A percentile compares a stretch with the other conserved stretches of the same genome.
Evolutionary conservation across 306 rosid species (phyloP).

Genomic region (Rosa multiflora): DNA sequence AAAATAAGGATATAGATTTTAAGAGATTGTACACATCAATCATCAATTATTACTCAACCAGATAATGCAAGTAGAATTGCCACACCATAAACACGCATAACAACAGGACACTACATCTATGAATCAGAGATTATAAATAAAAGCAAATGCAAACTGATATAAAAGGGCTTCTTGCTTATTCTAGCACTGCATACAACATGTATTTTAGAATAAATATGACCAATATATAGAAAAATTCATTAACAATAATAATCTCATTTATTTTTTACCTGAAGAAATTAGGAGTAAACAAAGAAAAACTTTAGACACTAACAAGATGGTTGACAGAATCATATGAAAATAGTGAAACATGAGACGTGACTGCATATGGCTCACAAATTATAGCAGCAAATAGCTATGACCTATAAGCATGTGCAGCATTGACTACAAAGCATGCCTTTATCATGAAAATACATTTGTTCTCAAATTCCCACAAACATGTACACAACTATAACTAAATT

Average conservation of each 20-base stretch:
- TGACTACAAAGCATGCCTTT: not conserved
- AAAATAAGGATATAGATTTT: conserved; percentile 14
- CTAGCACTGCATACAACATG: not conserved
- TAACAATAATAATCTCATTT: not conserved
- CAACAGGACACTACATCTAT: not conserved
- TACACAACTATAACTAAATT: not conserved
- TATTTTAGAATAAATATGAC: not conserved
- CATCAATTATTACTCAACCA: not conserved
- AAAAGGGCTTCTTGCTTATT: not conserved
- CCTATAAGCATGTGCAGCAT: not conserved
- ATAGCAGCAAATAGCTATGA: not conserved
- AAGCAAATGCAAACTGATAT: not conserved
- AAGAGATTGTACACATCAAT: conserved; percentile 4
- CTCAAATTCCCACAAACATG: conserved; percentile 5
- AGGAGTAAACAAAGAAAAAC: not conserved
- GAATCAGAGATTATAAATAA: not conserved
- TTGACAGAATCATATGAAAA: not conserved
- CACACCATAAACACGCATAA: not conserved
- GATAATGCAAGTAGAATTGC: not conserved
- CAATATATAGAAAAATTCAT: not conserved
- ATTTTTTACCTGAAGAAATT: not conserved
- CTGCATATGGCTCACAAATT: not conserved
- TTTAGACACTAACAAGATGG: not conserved
- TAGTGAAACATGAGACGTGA: not conserved
- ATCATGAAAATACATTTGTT: not conserved